Conservation (phyloP, 2,329 filamentous ascomycete genomes). For the Talaromyces sp. region DNA sequence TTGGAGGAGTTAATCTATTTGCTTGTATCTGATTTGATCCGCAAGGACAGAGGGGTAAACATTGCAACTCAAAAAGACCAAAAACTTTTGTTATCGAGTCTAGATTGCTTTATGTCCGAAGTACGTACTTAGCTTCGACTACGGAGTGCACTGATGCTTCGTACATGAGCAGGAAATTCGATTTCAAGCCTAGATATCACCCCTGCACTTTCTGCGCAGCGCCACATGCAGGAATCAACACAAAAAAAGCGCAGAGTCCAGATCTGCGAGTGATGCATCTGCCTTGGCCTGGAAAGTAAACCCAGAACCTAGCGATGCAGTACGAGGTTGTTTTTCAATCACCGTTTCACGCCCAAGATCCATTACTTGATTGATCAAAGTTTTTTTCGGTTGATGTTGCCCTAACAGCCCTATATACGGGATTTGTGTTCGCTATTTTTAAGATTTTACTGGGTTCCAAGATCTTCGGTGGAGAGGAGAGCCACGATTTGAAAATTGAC, state of each 20-base stretch:
- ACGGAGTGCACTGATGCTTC: background rate
- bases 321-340: background rate
- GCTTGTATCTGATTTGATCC: background rate
- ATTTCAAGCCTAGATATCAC: background rate
- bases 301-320: background rate
- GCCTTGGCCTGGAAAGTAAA: background rate
- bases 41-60: background rate
- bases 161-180: background rate
- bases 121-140: background rate
- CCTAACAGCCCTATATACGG: background rate
- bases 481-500: background rate
- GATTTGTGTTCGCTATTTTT: background rate
- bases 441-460: slow-evolving; percentile 5
- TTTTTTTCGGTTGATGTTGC: background rate
- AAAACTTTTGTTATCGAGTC: background rate
- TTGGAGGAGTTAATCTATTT: background rate
- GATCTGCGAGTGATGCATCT: background rate
- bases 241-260: background rate
- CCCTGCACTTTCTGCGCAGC: background rate
- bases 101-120: background rate
- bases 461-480: background rate
- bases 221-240: background rate
- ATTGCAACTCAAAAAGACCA: background rate
- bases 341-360: background rate
- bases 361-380: background rate